Conservation (phyloP, 371 early-diverging fungal genomes). For the Mortierella sp. region DNA sequence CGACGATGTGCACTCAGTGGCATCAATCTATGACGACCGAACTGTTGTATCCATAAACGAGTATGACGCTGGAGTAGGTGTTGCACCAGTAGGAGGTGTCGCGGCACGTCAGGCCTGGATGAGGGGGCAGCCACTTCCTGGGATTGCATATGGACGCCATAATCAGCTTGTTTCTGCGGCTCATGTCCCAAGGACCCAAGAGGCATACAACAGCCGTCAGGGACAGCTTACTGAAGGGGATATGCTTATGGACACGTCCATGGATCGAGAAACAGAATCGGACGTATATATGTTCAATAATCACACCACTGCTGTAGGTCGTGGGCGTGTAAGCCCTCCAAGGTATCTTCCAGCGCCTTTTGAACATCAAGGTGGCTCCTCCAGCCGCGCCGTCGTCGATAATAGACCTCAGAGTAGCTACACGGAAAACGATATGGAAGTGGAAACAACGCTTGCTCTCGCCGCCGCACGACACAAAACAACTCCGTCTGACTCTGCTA, state of each 20-base stretch:
- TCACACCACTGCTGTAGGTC: not conserved
- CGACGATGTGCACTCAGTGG: constrained; percentile 20
- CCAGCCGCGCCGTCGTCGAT: not conserved
- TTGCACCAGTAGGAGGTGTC: not conserved
- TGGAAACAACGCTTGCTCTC: constrained; percentile 6
- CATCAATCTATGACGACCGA: constrained; percentile 32
- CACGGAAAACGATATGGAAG: constrained; percentile 11
- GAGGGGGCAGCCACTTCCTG: constrained; percentile 27
- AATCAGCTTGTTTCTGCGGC: constrained; percentile 21
- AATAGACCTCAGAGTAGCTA: not conserved
- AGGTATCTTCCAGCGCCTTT: not conserved
- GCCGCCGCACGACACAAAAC: constrained; percentile 15
- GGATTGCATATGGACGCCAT: constrained; percentile 16
- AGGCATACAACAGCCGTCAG: not conserved
- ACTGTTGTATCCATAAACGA: constrained; percentile 23
- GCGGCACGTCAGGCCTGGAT: constrained; percentile 9
- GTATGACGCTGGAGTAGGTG: not conserved
- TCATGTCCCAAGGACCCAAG: constrained; percentile 12
- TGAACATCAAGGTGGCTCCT: not conserved
- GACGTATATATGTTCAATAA: not conserved
- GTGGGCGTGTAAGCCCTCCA: not conserved
- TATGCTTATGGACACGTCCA: not conserved
- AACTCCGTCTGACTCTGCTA: constrained; percentile 16
- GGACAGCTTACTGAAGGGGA: not conserved
- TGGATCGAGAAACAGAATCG: not conserved